Evolutionary conservation across 192 early-diverging fungal species (phyloP).

Genomic region (Tieghemiomyces parasiticus): DNA sequence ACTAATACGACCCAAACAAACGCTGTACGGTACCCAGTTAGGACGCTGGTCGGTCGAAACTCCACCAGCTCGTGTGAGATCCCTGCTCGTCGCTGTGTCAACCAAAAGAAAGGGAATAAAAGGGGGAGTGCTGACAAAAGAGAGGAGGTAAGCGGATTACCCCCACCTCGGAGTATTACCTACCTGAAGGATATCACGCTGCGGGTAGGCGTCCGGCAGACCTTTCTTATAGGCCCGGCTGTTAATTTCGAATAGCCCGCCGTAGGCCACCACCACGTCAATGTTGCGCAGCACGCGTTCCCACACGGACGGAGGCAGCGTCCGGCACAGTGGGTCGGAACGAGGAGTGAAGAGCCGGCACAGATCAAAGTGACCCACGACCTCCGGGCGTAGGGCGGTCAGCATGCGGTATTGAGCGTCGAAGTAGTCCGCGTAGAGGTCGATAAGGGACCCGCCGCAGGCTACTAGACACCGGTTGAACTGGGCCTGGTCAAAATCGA

Average conservation of each 20-base stretch:
- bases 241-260: conserved; percentile 88
- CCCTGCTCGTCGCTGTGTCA: background rate
- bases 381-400: conserved; percentile 47
- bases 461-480: conserved; percentile 29
- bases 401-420: conserved; percentile 76
- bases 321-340: conserved; percentile 17
- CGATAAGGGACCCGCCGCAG: conserved; percentile 20
- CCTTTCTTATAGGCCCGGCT: conserved; percentile 87
- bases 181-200: conserved; percentile 64
- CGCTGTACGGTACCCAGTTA: background rate
- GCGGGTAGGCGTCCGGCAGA: conserved; percentile 73
- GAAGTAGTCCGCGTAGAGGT: conserved; percentile 69
- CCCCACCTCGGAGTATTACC: background rate
- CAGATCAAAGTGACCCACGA: conserved; percentile 95
- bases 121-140: no score
- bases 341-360: conserved; percentile 67
- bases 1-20: background rate
- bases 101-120: no score
- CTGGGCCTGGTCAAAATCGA: conserved; percentile 60
- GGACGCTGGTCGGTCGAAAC: background rate
- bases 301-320: conserved; percentile 22
- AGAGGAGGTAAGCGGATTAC: no score
- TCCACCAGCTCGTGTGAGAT: background rate
- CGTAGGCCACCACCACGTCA: conserved; percentile 58
- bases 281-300: conserved; percentile 62